phyloP scores from a whole-genome alignment of 352 stramenopile genomes.

The Phytophthora sansomeana region DNA sequence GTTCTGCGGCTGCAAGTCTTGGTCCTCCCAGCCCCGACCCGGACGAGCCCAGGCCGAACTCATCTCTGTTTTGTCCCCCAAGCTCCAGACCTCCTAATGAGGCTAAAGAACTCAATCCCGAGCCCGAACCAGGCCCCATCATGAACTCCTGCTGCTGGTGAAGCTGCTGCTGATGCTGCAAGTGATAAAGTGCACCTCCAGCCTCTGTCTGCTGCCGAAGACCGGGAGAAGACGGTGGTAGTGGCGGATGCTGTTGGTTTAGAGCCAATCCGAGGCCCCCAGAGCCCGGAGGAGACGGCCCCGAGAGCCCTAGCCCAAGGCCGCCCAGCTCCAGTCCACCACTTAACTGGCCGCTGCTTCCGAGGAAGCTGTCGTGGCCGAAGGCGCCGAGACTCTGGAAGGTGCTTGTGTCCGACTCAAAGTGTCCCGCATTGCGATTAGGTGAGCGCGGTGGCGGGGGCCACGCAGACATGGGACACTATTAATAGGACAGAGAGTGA shows the following conservation, averaged over 20 bases:
- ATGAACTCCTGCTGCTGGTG: conserved; percentile 44
- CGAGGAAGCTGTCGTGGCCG: conserved; percentile 24
- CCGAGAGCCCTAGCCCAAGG: conserved; percentile 18
- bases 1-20: conserved; percentile 16
- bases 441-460: conserved; percentile 37
- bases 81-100: conserved; percentile 34
- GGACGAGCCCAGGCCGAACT: conserved; percentile 26
- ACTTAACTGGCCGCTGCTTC: conserved; percentile 17
- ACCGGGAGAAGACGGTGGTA: conserved; percentile 28
- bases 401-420: conserved; percentile 27
- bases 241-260: conserved; percentile 28
- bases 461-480: conserved; percentile 45
- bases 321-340: conserved; percentile 27
- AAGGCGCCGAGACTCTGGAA: conserved; percentile 35
- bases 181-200: conserved; percentile 42
- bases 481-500: conserved; percentile 24
- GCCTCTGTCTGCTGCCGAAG: conserved; percentile 17
- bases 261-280: conserved; percentile 17
- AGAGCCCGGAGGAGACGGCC: conserved; percentile 16
- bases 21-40: conserved; percentile 1
- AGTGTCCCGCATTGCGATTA: conserved; percentile 19
- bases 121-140: conserved; percentile 11
- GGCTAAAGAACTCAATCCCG: conserved; percentile 22
- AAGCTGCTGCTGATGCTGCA: conserved; percentile 55
- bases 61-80: conserved; percentile 8